Percentiles rank a stretch among this genome's conserved stretches.
Evolutionary conservation across 495 filamentous ascomycete species (phyloP).

Genomic region (Penicillium daleae): DNA sequence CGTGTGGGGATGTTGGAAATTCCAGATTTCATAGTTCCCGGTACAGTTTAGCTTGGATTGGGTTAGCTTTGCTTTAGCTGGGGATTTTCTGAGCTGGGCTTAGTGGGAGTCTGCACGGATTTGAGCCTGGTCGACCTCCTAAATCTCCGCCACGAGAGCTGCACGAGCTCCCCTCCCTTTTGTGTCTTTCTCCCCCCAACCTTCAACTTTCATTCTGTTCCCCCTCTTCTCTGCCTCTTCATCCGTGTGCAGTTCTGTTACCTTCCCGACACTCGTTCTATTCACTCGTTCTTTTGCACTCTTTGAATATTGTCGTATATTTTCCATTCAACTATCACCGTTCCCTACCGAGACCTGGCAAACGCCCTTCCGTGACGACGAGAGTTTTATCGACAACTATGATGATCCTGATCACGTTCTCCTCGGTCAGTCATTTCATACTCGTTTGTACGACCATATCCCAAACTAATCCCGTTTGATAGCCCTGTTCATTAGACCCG

Average conservation of each 20-base stretch:
- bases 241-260: not conserved
- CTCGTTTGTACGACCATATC: slow-evolving; percentile 20
- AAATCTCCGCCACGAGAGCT: slow-evolving; percentile 7
- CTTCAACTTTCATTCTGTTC: slow-evolving; percentile 2
- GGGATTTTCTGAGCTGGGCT: not conserved
- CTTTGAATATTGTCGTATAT: not conserved
- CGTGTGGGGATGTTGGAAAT: not conserved
- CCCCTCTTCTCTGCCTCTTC: slow-evolving; percentile 1
- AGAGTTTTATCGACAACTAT: slow-evolving; percentile 22
- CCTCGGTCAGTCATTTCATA: slow-evolving; percentile 14
- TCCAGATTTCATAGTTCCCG: slow-evolving; percentile 5
- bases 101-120: not conserved
- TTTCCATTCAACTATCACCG: not conserved
- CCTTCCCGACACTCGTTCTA: slow-evolving; percentile 16
- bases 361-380: slow-evolving; percentile 19
- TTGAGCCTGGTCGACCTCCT: not conserved
- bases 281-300: slow-evolving; percentile 4
- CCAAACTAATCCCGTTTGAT: slow-evolving; percentile 25
- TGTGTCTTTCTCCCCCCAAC: slow-evolving; percentile 10
- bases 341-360: slow-evolving; percentile 21
- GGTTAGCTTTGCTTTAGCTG: not conserved
- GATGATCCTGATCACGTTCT: slow-evolving; percentile 17
- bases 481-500: slow-evolving; percentile 19
- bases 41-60: not conserved
- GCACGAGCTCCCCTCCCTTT: slow-evolving; percentile 9